Base-by-base conservation (phyloP, 306 rosid species). In the Styphnolobium japonicum region DNA sequence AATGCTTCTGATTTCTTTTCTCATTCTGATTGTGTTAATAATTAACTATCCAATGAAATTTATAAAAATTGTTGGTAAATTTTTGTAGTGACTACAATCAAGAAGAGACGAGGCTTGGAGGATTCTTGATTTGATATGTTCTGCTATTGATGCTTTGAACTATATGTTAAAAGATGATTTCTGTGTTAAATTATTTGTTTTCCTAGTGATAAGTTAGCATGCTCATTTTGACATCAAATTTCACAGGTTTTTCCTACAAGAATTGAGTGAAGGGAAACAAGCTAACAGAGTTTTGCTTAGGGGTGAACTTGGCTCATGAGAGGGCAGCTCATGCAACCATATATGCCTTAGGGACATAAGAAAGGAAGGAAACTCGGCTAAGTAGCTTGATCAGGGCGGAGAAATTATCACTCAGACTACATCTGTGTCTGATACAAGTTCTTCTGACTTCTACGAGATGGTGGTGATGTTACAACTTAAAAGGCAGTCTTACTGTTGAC, bases 91-190 rank as follows among this genome's bases (percentile, higher is more conserved):
- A 60, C 21, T 42, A 60, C 2, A 5, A 22, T 10, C 29, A 37
- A 64, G 18, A 18, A 10, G 49, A 31, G 68, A 9, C 36, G 6
- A 56, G 55, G 22, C 78, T 39, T 0, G 16, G 31, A 57, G 78
- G 69, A 74, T 58, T 56, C 57, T 57, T 57, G 56, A 72, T 37
- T 73, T 73, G 53, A 55, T 36, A 72, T 72, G 43, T 67, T 55
- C 77, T 55, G 70, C 18, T n/a, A 42, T 12, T 15, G n/a, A 40
- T 57, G 43, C 46, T 14, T 27, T 37, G 39, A 0, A 12, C 19
- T 11, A 0, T 4, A 40, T 40, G 68, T 11, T 39, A 37, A 56
- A 37, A 22, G 23, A 56, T 55, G 31, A 73, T 37, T 22, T 55
- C 11, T 23, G 27, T 34, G n/a, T 36, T 72, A 60, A 33, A 42